Evolutionary conservation across 2,329 filamentous ascomycete genomes (phyloP).

Genomic region (Leptographium lundbergii): DNA sequence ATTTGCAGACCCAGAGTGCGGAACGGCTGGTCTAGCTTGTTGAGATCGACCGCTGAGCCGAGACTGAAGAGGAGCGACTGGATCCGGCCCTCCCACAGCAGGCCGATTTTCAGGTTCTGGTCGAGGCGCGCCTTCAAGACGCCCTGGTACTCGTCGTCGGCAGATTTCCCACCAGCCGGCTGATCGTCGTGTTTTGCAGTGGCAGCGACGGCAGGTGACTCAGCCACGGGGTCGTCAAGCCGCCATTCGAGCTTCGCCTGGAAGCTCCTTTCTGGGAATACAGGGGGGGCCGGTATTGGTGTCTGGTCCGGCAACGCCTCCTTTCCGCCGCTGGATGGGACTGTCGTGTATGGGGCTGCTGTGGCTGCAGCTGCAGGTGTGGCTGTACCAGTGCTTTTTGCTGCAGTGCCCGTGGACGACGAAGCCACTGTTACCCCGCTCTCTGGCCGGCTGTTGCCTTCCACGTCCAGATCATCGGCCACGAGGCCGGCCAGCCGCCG

Average conservation of each 20-base stretch:
- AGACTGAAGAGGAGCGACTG: conserved; percentile 90
- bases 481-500: conserved; percentile 28
- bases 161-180: conserved; percentile 13
- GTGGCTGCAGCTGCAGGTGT: not conserved
- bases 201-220: not conserved
- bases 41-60: conserved; percentile 73
- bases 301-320: not conserved
- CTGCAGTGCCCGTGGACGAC: not conserved
- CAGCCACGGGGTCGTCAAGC: conserved; percentile 19
- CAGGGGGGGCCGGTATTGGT: not conserved
- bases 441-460: not conserved
- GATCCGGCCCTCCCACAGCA: conserved; percentile 86
- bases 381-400: too few relatives aligned
- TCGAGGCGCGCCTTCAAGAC: conserved; percentile 85
- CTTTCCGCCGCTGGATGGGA: not conserved
- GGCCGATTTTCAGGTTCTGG: conserved; percentile 71
- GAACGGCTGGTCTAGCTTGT: conserved; percentile 63
- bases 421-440: not conserved
- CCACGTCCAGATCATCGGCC: conserved; percentile 16
- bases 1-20: conserved; percentile 66
- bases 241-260: conserved; percentile 38
- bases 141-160: conserved; percentile 60
- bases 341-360: not conserved
- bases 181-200: conserved; percentile 4
- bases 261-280: conserved; percentile 24